Evolutionary conservation across 164 flowering plant species (phyloP).

Genomic region (Umbilicus rupestris): DNA sequence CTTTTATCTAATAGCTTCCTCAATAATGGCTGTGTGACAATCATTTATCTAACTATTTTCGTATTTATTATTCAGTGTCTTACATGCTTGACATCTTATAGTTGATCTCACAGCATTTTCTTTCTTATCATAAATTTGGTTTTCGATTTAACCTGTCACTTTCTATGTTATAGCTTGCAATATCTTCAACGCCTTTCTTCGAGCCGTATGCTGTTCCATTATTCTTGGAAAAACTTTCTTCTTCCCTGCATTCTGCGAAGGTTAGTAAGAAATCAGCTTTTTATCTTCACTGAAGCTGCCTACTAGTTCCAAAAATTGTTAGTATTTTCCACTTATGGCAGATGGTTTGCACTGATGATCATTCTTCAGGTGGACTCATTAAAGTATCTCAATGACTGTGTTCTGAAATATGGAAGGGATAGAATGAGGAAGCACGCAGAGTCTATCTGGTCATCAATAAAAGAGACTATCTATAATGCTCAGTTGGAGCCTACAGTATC

Average conservation of each 20-base stretch:
- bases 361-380: constrained; percentile 69
- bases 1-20: constrained; percentile 2
- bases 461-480: constrained; percentile 36
- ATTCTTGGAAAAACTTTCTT: constrained; percentile 86
- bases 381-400: constrained; percentile 58
- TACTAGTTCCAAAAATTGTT: neutral
- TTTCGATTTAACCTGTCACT: neutral
- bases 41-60: neutral
- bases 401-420: constrained; percentile 51
- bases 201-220: constrained; percentile 65
- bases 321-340: neutral
- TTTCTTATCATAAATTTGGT: neutral
- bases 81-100: neutral
- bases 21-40: neutral
- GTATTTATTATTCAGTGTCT: no score
- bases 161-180: constrained; percentile 46
- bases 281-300: neutral
- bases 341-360: neutral
- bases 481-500: constrained; percentile 21
- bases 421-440: constrained; percentile 53
- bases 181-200: constrained; percentile 69
- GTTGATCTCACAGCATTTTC: neutral
- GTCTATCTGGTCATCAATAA: constrained; percentile 66
- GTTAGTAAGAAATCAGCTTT: constrained; percentile 26
- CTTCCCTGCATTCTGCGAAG: constrained; percentile 73